Evolutionary conservation across 495 filamentous ascomycete genomes (phyloP), one percentile per base, ranked within the genome.

Genomic region (Penicillium canescens): DNA sequence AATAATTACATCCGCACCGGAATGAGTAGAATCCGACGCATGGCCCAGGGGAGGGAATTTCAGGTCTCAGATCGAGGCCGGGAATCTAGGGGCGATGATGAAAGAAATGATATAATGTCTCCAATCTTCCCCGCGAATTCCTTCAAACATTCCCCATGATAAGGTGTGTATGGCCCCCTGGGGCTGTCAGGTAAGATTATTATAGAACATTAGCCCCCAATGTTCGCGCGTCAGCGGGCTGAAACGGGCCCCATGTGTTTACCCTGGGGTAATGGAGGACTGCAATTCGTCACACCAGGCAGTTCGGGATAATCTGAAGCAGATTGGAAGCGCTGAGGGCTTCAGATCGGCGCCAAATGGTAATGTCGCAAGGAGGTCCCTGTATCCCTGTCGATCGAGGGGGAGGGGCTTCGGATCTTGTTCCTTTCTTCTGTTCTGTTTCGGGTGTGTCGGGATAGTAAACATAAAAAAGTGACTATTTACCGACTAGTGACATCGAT

Each of bases 271-370:
- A 46, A 60, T 41, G 40, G 50, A 59, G 63, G 26, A 24, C 47
- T 54, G 42, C 47, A 55, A 65, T 67, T 65, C 57, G 61, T 65
- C 57, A 38, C 37, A 34, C 40, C 45, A 40, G 50, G 52, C 47
- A 55, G 50, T 47, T 48, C 35, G 41, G 50, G 59, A 23, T 48
- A 65, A 55, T 50, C 56, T 65, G 59, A 65, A 53, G 59, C 56
- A 60, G 46, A 65, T 62, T 51, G 55, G 65, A 67, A 63, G 65
- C 65, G 65, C 65, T 54, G 59, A 55, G 38, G 53, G 62, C 54
- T 59, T 65, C 54, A 62, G 62, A 65, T 65, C 56, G 46, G 34
- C 56, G 31, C 28, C 65, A 59, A 65, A 65, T 58, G 45, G 51
- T 28, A 46, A 24, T 43, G 34, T 51, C 42, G 55, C 53, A 56